Percentiles rank a stretch among this genome's conserved stretches.
These are phyloP conservation scores for Clathrus columnatus DNA, from an alignment of 768 basidiomycete species.

Conservation along the genomic window DNA sequence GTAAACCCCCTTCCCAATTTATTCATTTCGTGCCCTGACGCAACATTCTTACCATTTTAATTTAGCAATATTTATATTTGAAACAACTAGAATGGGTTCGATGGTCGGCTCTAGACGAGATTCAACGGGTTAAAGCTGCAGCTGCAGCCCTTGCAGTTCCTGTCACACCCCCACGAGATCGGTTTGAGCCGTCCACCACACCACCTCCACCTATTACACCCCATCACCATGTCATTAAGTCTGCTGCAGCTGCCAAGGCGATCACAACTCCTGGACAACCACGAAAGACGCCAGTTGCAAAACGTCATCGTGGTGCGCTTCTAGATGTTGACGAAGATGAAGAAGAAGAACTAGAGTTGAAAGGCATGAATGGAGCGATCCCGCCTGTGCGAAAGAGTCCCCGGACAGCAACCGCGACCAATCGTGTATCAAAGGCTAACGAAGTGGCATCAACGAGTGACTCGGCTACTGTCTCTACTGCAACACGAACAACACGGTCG, in stretches of 20 bases:
- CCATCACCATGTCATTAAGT: conserved; percentile 62
- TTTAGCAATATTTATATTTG: conserved; percentile 80
- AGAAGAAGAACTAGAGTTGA: conserved; percentile 52
- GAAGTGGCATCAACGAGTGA: conserved; percentile 32
- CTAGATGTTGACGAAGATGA: conserved; percentile 61
- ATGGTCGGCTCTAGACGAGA: conserved; percentile 84
- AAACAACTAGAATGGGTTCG: conserved; percentile 92
- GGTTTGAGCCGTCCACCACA: conserved; percentile 37
- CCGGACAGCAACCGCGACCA: conserved; percentile 13
- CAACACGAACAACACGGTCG: conserved; percentile 65
- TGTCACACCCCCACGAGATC: conserved; percentile 73
- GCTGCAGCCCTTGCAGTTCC: conserved; percentile 51
- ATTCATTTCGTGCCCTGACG: not conserved
- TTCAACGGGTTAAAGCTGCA: conserved; percentile 41
- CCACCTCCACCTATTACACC: conserved; percentile 71
- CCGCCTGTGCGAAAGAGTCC: conserved; percentile 1
- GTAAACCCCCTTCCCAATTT: conserved; percentile 7
- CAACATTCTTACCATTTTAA: conserved; percentile 10
- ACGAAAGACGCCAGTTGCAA: conserved; percentile 77
- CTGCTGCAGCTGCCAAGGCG: conserved; percentile 58
- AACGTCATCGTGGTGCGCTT: conserved; percentile 43
- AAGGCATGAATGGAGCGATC: conserved; percentile 37
- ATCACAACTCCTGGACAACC: conserved; percentile 78
- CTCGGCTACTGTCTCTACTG: conserved; percentile 52
- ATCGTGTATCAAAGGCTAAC: conserved; percentile 24